Evolutionary conservation across 257 asterid species (phyloP), one percentile per base, ranked within the genome.

Genomic region (Solanum stenotomum): DNA sequence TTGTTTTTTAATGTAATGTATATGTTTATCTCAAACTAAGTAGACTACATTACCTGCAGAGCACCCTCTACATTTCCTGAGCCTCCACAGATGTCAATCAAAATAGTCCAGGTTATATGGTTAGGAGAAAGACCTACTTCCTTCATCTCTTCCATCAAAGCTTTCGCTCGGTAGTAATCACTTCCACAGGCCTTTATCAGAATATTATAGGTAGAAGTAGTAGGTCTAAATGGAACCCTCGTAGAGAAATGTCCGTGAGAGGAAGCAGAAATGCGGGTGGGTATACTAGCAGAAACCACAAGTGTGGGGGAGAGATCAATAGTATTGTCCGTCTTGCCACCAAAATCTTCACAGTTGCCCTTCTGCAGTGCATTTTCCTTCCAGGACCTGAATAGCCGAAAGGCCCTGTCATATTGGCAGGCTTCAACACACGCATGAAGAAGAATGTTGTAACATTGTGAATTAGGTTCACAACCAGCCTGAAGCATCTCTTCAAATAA

Each of bases 171-270:
- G 92, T 86, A 75, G 89, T 94, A 94, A 91, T 97, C 98, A 85
- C 95, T 91, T 38, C 98, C 97, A 87, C 98, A 95, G 71, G 99
- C 99, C 93, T 97, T 95, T 96, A 95, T 94, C 96, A 97, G 89
- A 87, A 92, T 97, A 88, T 97, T 97, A 90, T 95, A 97, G 6
- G 98, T 97, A 8, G 98, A 90, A 91, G 93, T 93, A 85, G 96
- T 93, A 65, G 99, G 98, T 88, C 81, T 90, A 92, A 95, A 95
- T 88, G 98, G 95, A 89, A 93, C 89, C 89, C 88, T 93, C 85
- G 33, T 20, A 86, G 94, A 88, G 82, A 91, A 86, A 87, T 87
- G 92, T 78, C 90, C 89, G 79, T 68, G 89, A 86, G 90, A 63
- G 70, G 94, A 87, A 59, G 87, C 87, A 74, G 88, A 82, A 46